Evolutionary conservation across 73 alveolate species (phyloP).

Genomic region (Stentor roeselii): DNA sequence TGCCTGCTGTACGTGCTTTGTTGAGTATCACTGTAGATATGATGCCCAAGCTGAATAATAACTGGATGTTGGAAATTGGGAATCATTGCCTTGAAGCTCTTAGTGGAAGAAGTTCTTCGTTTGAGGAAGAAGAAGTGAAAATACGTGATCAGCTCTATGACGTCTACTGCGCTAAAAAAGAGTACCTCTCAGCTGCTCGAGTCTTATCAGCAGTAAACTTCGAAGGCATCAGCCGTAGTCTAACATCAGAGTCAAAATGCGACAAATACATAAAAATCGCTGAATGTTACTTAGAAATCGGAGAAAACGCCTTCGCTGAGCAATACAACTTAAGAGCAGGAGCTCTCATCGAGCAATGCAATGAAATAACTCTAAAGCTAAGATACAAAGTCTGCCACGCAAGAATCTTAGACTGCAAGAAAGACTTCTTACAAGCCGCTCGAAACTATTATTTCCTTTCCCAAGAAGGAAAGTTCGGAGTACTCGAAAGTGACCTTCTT

Average conservation of each 20-base stretch:
- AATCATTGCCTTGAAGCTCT: constrained; percentile 33
- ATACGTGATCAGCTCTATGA: constrained; percentile 52
- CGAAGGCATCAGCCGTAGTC: constrained; percentile 40
- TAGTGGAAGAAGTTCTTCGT: constrained; percentile 27
- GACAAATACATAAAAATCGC: constrained; percentile 50
- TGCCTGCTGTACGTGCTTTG: not conserved
- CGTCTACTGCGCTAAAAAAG: constrained; percentile 52
- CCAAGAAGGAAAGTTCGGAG: constrained; percentile 33
- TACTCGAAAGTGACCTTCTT: constrained; percentile 43
- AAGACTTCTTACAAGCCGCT: constrained; percentile 58
- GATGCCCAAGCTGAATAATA: constrained; percentile 36
- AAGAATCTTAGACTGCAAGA: constrained; percentile 57
- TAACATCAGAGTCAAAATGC: constrained; percentile 46
- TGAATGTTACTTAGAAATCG: constrained; percentile 63
- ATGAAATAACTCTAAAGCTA: constrained; percentile 37
- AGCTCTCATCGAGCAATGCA: constrained; percentile 40
- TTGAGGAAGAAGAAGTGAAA: constrained; percentile 56
- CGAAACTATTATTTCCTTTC: constrained; percentile 52
- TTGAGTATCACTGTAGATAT: not conserved
- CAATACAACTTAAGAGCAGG: constrained; percentile 59
- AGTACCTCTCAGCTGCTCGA: constrained; percentile 48
- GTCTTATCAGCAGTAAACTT: constrained; percentile 46
- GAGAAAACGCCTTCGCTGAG: constrained; percentile 70
- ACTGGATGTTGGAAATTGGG: constrained; percentile 44
- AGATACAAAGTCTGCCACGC: constrained; percentile 64